A percentile compares a stretch with the other conserved stretches of the same genome.
Conservation (phyloP, 2,329 filamentous ascomycete species). For the Talaromyces rugulosus region DNA sequence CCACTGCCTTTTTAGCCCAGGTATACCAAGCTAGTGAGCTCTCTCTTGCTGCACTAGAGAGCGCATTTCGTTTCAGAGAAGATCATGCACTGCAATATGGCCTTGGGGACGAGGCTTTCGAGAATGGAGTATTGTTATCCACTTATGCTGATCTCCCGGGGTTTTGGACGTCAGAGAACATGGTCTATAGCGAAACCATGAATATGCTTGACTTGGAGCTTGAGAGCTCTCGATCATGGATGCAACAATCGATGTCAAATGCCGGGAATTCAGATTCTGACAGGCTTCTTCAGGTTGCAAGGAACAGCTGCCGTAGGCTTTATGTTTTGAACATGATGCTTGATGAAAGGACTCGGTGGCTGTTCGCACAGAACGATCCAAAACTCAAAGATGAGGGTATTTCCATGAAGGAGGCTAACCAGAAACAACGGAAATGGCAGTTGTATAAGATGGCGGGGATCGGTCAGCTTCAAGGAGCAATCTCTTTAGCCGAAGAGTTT, state of each 20-base stretch:
- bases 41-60: constrained; percentile 60
- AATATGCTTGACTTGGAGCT: constrained; percentile 38
- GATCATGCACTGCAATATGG: constrained; percentile 69
- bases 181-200: constrained; percentile 35
- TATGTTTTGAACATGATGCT: constrained; percentile 56
- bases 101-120: constrained; percentile 61
- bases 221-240: constrained; percentile 37
- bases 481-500: constrained; percentile 60
- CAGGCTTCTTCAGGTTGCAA: constrained; percentile 45
- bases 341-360: constrained; percentile 58
- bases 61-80: constrained; percentile 66
- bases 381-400: constrained; percentile 47
- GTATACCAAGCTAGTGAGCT: constrained; percentile 71
- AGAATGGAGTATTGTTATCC: constrained; percentile 59
- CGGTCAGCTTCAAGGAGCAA: constrained; percentile 54
- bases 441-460: constrained; percentile 48
- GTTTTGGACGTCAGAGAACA: constrained; percentile 73
- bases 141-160: constrained; percentile 68
- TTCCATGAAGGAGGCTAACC: constrained; percentile 41
- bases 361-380: constrained; percentile 48
- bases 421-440: constrained; percentile 41
- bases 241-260: constrained; percentile 27
- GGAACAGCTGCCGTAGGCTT: constrained; percentile 52
- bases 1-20: constrained; percentile 40
- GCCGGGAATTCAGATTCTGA: constrained; percentile 29